These are phyloP conservation scores for Vachellia pachyceras DNA, from an alignment of 306 rosid species.

Conservation along the genomic window DNA sequence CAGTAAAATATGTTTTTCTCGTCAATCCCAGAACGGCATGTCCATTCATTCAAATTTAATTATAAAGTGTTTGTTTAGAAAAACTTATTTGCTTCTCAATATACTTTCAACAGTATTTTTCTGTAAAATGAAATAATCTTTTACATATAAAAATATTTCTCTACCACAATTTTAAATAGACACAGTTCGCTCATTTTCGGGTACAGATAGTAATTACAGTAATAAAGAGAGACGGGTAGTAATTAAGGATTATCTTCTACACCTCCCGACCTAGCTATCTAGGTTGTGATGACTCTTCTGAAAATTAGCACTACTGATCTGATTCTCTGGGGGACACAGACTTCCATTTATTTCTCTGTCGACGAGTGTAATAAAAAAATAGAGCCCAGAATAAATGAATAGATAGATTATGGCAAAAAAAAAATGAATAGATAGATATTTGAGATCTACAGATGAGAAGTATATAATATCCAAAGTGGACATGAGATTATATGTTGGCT, in stretches of 20 bases:
- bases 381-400: background rate
- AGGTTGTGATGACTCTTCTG: background rate
- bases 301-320: background rate
- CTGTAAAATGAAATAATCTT: too few species aligned
- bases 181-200: background rate
- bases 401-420: too few species aligned
- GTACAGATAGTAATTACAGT: background rate
- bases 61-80: too few species aligned
- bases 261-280: background rate
- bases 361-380: background rate
- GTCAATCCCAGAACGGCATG: conserved; percentile 5
- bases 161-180: too few species aligned
- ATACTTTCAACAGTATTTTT: too few species aligned
- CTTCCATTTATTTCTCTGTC: background rate
- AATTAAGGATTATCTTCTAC: background rate
- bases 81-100: too few species aligned
- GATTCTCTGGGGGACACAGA: background rate
- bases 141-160: too few species aligned
- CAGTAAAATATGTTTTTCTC: background rate
- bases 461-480: background rate
- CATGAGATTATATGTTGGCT: background rate
- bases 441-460: background rate
- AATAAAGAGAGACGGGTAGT: background rate
- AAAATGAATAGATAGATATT: background rate
- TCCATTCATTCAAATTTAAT: background rate